phyloP scores from a whole-genome alignment of 352 stramenopile genomes.

The Pythium pectinolyticum region DNA sequence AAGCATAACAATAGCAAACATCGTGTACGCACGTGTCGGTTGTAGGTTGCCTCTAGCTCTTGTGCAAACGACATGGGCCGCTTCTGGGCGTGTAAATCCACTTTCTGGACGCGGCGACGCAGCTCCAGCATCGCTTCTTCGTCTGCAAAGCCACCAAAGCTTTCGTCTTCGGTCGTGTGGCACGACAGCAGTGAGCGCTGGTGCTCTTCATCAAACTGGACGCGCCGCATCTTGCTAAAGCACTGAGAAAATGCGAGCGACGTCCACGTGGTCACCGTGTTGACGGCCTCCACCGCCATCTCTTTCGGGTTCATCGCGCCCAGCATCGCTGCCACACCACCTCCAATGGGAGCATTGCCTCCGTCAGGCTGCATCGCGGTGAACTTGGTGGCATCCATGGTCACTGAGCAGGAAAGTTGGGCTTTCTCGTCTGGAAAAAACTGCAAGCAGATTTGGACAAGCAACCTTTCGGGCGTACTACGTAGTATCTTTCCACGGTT shows the following conservation, averaged over 20 bases:
- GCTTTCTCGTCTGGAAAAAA: neutral
- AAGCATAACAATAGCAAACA: too few relatives aligned
- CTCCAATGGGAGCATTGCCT: slow-evolving; percentile 8
- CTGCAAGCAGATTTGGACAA: neutral
- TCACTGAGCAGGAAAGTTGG: neutral
- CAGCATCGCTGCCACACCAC: slow-evolving; percentile 23
- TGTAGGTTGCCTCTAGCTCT: slow-evolving; percentile 31
- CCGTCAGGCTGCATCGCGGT: slow-evolving; percentile 34
- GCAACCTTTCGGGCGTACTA: slow-evolving; percentile 9
- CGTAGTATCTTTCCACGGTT: slow-evolving; percentile 32
- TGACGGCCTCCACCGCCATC: slow-evolving; percentile 18
- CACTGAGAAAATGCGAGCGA: slow-evolving; percentile 47
- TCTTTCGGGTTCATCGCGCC: slow-evolving; percentile 28
- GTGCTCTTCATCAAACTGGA: slow-evolving; percentile 75
- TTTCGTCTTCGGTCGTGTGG: slow-evolving; percentile 44
- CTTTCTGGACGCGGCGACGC: slow-evolving; percentile 54
- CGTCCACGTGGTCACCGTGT: slow-evolving; percentile 21
- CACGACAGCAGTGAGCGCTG: slow-evolving; percentile 65
- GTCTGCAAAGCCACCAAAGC: slow-evolving; percentile 34
- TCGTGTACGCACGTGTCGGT: slow-evolving; percentile 27
- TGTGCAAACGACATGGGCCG: slow-evolving; percentile 31
- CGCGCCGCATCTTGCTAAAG: slow-evolving; percentile 50
- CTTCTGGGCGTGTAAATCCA: slow-evolving; percentile 31
- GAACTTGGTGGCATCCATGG: slow-evolving; percentile 33
- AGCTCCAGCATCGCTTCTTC: slow-evolving; percentile 72